Evolutionary conservation across 495 filamentous ascomycete genomes (phyloP).

Genomic region (Penicillium bialowiezense): DNA sequence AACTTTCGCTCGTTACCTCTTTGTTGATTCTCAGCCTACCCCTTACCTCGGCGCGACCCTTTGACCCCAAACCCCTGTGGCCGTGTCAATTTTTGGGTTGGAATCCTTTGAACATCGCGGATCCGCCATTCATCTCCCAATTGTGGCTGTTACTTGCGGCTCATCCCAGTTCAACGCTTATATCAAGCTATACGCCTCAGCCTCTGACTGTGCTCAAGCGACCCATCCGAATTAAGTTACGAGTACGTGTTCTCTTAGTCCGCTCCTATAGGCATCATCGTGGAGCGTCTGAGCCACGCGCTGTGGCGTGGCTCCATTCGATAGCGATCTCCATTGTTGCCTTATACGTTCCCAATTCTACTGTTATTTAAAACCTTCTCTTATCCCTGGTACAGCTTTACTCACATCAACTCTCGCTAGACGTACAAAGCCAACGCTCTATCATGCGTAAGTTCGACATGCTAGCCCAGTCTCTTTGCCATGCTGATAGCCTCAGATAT

Average conservation of each 20-base stretch:
- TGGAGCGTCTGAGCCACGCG: neutral
- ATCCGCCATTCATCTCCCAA: neutral
- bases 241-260: slow-evolving; percentile 4
- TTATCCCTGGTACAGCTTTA: neutral
- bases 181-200: neutral
- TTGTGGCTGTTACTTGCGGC: slow-evolving; percentile 1
- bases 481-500: slow-evolving; percentile 34
- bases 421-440: no score
- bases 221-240: neutral
- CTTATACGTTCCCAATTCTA: neutral
- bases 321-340: neutral
- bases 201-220: neutral
- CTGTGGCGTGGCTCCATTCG: neutral
- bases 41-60: slow-evolving; percentile 5
- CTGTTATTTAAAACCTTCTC: neutral
- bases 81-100: neutral
- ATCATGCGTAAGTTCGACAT: slow-evolving; percentile 6
- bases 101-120: neutral
- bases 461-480: neutral
- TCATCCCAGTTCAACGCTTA: neutral
- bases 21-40: slow-evolving; percentile 1
- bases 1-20: slow-evolving; percentile 1
- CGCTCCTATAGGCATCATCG: neutral
- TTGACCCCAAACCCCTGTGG: neutral
- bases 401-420: neutral